Conservation (phyloP, 2,329 filamentous ascomycete genomes). For the Aaosphaeria pasadenensis region DNA sequence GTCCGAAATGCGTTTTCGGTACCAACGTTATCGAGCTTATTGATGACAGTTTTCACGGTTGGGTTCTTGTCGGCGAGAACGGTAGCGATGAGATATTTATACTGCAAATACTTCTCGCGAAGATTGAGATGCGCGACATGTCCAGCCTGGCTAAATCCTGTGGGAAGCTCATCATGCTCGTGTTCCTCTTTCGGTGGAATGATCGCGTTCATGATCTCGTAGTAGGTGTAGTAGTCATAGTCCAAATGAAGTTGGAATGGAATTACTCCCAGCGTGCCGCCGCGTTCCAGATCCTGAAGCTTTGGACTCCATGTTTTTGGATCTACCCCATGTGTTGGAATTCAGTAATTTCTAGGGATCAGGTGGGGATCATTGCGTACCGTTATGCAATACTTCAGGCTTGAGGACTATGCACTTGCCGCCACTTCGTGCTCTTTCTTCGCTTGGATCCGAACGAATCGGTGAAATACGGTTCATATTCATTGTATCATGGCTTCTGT, state of each 20-base stretch:
- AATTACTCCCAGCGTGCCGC: slow-evolving; percentile 66
- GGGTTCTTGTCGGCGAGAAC: slow-evolving; percentile 89
- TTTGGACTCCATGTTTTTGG: slow-evolving; percentile 73
- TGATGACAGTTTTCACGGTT: slow-evolving; percentile 82
- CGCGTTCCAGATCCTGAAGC: slow-evolving; percentile 65
- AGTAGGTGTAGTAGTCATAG: slow-evolving; percentile 84
- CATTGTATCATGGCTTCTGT: slow-evolving; percentile 65
- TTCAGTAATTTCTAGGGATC: slow-evolving; percentile 21
- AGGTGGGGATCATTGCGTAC: slow-evolving; percentile 19
- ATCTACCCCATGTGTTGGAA: slow-evolving; percentile 49
- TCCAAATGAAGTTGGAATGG: slow-evolving; percentile 73
- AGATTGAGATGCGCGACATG: slow-evolving; percentile 96
- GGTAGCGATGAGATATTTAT: slow-evolving; percentile 81
- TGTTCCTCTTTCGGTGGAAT: slow-evolving; percentile 68
- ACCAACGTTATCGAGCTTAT: slow-evolving; percentile 89
- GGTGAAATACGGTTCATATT: slow-evolving; percentile 60
- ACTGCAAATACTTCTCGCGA: slow-evolving; percentile 75
- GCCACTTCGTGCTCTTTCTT: slow-evolving; percentile 48
- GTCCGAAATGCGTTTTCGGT: slow-evolving; percentile 83
- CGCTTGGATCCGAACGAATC: slow-evolving; percentile 60
- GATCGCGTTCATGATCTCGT: slow-evolving; percentile 78
- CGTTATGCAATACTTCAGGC: slow-evolving; percentile 41
- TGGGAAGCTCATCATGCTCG: slow-evolving; percentile 74
- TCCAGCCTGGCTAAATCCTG: slow-evolving; percentile 83
- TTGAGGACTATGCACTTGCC: slow-evolving; percentile 47